These are phyloP conservation scores for Trichocomaceae sp. DNA, from an alignment of 2,329 filamentous ascomycete species.

Conservation along the genomic window DNA sequence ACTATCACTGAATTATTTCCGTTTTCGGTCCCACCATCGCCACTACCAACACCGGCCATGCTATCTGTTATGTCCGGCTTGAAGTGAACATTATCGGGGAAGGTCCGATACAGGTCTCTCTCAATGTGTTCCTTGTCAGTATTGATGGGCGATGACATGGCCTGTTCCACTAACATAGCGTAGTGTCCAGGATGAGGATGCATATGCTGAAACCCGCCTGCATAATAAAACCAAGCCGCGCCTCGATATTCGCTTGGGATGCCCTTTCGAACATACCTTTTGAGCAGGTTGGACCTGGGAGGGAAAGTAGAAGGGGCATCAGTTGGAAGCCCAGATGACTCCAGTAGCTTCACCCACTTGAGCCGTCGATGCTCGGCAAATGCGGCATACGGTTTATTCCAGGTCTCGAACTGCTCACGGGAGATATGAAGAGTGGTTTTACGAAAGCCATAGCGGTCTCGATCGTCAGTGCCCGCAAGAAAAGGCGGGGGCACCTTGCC, in stretches of 20 bases:
- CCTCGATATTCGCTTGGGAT: slow-evolving; percentile 91
- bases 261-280: slow-evolving; percentile 85
- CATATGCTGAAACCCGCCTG: slow-evolving; percentile 73
- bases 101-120: slow-evolving; percentile 85
- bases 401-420: slow-evolving; percentile 69
- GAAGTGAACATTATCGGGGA: slow-evolving; percentile 88
- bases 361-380: slow-evolving; percentile 67
- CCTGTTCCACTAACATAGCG: slow-evolving; percentile 58
- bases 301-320: slow-evolving; percentile 72
- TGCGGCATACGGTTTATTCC: slow-evolving; percentile 67
- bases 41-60: slow-evolving; percentile 16
- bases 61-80: slow-evolving; percentile 52
- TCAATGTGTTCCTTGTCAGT: slow-evolving; percentile 87
- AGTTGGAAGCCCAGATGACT: slow-evolving; percentile 66
- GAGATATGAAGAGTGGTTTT: slow-evolving; percentile 77
- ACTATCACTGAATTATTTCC: slow-evolving; percentile 33
- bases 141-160: slow-evolving; percentile 58
- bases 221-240: slow-evolving; percentile 96
- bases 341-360: slow-evolving; percentile 77
- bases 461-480: slow-evolving; percentile 31
- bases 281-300: slow-evolving; percentile 71
- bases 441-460: slow-evolving; percentile 88
- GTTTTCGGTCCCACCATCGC: slow-evolving; percentile 23
- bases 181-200: slow-evolving; percentile 73
- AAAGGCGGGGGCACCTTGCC: slow-evolving; percentile 35